A percentile compares a stretch with the other conserved stretches of the same genome.
Evolutionary conservation across 23 red algal genomes (phyloP).

Genomic region (Agarophyton chilense): DNA sequence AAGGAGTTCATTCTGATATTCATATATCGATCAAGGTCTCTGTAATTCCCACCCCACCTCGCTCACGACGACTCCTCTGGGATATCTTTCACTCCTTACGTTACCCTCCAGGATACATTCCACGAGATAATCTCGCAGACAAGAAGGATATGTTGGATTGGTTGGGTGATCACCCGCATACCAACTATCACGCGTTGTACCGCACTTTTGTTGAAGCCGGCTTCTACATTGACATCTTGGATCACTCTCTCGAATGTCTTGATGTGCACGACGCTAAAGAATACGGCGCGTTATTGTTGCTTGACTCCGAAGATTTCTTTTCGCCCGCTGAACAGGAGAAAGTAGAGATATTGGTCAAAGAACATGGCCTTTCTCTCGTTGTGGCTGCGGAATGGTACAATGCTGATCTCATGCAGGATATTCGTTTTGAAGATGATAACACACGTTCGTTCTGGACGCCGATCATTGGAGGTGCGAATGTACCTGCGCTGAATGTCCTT

Average conservation of each 20-base stretch:
- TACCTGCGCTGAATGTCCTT: conserved; percentile 79
- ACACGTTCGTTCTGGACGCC: conserved; percentile 82
- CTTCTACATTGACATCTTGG: conserved; percentile 80
- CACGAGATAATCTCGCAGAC: conserved; percentile 83
- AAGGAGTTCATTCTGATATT: conserved; percentile 34
- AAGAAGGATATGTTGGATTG: conserved; percentile 82
- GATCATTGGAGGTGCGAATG: conserved; percentile 66
- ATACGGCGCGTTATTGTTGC: conserved; percentile 64
- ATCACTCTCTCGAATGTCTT: conserved; percentile 58
- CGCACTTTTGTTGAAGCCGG: conserved; percentile 36
- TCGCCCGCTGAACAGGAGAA: conserved; percentile 32
- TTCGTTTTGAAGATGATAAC: conserved; percentile 88
- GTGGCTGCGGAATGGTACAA: conserved; percentile 93
- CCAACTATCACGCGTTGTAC: conserved; percentile 80
- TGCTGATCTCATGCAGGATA: conserved; percentile 58
- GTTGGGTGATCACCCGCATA: conserved; percentile 92
- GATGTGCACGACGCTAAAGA: neutral
- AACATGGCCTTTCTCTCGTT: conserved; percentile 62
- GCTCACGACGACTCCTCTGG: conserved; percentile 82
- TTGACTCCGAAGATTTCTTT: conserved; percentile 91
- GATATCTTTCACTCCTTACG: conserved; percentile 81
- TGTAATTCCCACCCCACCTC: conserved; percentile 45
- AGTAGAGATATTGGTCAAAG: conserved; percentile 53
- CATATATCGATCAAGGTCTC: conserved; percentile 53
- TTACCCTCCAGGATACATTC: conserved; percentile 87